Evolutionary conservation across 768 basidiomycete genomes (phyloP).

Genomic region (Imleria badia): DNA sequence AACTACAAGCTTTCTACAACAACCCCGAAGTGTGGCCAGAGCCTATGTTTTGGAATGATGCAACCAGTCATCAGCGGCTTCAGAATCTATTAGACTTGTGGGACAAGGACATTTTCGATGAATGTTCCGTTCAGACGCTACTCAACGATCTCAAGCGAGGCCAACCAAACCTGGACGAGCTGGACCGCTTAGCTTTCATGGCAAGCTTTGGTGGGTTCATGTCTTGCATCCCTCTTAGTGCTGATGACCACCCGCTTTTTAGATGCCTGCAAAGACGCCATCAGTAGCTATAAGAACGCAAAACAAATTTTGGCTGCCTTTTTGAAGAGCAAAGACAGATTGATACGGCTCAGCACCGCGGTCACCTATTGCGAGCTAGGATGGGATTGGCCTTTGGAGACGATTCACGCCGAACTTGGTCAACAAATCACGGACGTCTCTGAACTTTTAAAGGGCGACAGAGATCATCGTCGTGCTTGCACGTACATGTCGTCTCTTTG

Average conservation of each 20-base stretch:
- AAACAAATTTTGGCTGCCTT: conserved; percentile 11
- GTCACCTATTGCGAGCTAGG: conserved; percentile 27
- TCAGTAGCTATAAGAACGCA: background rate
- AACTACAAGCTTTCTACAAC: conserved; percentile 29
- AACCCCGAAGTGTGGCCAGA: conserved; percentile 27
- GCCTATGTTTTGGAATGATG: conserved; percentile 32
- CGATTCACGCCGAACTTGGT: background rate
- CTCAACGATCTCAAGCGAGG: conserved; percentile 19
- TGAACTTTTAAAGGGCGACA: conserved; percentile 10
- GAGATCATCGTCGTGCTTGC: conserved; percentile 23
- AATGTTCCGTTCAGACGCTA: conserved; percentile 13
- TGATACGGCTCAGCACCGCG: conserved; percentile 25
- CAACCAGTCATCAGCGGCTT: conserved; percentile 19
- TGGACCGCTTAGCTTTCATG: conserved; percentile 32
- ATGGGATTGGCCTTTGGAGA: conserved; percentile 20
- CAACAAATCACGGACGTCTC: conserved; percentile 7
- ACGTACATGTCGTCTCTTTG: conserved; percentile 30
- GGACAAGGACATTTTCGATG: conserved; percentile 33
- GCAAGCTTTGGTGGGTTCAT: conserved; percentile 25
- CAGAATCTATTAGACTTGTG: conserved; percentile 17
- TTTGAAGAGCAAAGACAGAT: conserved; percentile 12
- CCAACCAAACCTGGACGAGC: conserved; percentile 17
- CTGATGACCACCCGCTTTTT: background rate
- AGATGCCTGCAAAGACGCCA: conserved; percentile 20
- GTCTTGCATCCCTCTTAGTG: background rate